These are phyloP conservation scores for Canavalia gladiata DNA, from an alignment of 306 rosid genomes.

Conservation along the genomic window DNA sequence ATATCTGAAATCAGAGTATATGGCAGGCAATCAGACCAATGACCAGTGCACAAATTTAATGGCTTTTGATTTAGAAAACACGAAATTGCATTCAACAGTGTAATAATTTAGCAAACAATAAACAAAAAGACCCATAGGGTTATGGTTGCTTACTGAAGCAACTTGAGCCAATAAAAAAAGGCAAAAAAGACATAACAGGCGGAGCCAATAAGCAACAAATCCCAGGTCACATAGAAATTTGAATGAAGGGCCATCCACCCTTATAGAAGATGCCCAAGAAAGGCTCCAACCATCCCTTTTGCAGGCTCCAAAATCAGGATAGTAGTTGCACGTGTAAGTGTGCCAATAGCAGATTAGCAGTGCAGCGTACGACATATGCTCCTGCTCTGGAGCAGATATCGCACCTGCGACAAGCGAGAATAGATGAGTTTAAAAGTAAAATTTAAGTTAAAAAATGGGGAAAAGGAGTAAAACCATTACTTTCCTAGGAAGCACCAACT, in stretches of 20 bases:
- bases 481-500: constrained; percentile 44
- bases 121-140: constrained; percentile 74
- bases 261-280: constrained; percentile 94
- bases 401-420: constrained; percentile 99
- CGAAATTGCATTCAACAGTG: constrained; percentile 42
- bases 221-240: constrained; percentile 96
- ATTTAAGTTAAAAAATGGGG: constrained; percentile 43
- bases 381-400: constrained; percentile 99
- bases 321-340: constrained; percentile 93
- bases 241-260: constrained; percentile 93
- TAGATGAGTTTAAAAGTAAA: constrained; percentile 76
- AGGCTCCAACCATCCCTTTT: constrained; percentile 98
- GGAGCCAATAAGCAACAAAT: constrained; percentile 95
- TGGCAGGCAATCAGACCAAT: constrained; percentile 50
- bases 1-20: constrained; percentile 71
- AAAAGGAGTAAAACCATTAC: constrained; percentile 54
- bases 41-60: constrained; percentile 41
- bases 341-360: constrained; percentile 96
- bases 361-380: constrained; percentile 99
- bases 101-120: constrained; percentile 54
- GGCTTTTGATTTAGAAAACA: constrained; percentile 39
- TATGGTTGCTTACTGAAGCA: constrained; percentile 99
- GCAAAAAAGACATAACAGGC: constrained; percentile 87
- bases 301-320: constrained; percentile 99
- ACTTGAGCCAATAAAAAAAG: constrained; percentile 96